Base-by-base conservation (phyloP, 2,329 filamentous ascomycete genomes). In the Penicillium brasilianum region DNA sequence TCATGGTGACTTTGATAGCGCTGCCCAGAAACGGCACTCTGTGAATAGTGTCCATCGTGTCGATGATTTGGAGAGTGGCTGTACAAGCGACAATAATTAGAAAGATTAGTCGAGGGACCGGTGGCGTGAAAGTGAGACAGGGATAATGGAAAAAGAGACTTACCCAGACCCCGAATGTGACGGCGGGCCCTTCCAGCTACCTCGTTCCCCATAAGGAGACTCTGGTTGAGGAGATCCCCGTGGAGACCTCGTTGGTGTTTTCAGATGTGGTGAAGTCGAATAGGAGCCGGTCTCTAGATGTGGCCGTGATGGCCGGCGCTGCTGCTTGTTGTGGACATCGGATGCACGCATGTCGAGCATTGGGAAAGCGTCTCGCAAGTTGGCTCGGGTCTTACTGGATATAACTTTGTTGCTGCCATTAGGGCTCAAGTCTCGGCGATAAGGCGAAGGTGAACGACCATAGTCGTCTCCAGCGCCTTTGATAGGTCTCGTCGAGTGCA, bases 51-150 rank as follows among this genome's bases (percentile, higher is more conserved):
- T 59, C 78, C 84, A 44, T 80, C 79, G 62, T 87, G 84, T 44
- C 84, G 79, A 70, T 89, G 88, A 32, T 18, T 7, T 22, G 87
- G 83, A 20, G 88, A 89, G 76, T 88, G 88, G 32, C 86, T 88
- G 64, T 61, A 75, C 71, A 65, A 76, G 71, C 64, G 80, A 81
- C 58, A 77, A 80, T 81, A 61, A 77, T 80, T 50, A 70, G 55
- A 63, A 61, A 20, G 60, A 61, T 41, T 61, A 37, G 57, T 62
- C 6, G 32, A 28, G 2, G 22, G 2, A 9, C 7, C 8, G 14
- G 20, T 28, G 25, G 30, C 16, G 14, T 48, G 44, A 30, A 48
- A 48, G 13, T 48, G 44, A 41, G n/a, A 10, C 14, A 3, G 16
- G 11, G 13, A 46, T 14, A 46, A 10, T 16, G 16, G 14, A 28